Evolutionary conservation across 176 grass and related monocot species (phyloP).

Genomic region (sorghum (Sorghum bicolor)): DNA sequence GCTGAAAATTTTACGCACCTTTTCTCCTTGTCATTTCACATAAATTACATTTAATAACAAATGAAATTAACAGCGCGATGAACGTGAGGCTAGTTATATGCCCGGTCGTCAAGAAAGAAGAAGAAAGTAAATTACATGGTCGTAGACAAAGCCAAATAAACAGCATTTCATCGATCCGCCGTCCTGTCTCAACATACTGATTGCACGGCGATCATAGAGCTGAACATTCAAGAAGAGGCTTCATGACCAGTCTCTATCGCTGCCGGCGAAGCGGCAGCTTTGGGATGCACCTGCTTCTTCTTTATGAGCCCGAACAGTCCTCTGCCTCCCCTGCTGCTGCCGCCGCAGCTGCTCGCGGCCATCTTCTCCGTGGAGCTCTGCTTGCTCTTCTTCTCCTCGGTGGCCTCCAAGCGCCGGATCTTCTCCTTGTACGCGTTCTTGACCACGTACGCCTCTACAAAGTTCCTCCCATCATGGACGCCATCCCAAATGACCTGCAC

Average conservation of each 20-base stretch:
- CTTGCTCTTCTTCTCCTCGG: not conserved
- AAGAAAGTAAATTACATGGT: too few relatives aligned
- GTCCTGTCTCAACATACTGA: too few relatives aligned
- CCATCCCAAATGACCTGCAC: conserved; percentile 12
- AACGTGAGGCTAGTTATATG: too few relatives aligned
- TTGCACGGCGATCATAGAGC: too few relatives aligned
- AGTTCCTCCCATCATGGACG: conserved; percentile 52
- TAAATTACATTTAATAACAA: not conserved
- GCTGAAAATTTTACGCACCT: too few relatives aligned
- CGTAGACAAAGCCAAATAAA: too few relatives aligned
- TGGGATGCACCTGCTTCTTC: conserved; percentile 53
- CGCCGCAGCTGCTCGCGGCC: not conserved
- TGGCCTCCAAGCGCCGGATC: conserved; percentile 25
- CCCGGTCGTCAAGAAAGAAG: too few relatives aligned
- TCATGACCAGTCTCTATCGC: not conserved
- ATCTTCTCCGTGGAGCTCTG: too few relatives aligned
- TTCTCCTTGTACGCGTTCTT: conserved; percentile 52
- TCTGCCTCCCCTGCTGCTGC: not conserved
- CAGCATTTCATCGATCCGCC: too few relatives aligned
- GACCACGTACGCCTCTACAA: conserved; percentile 52
- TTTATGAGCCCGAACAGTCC: conserved; percentile 33
- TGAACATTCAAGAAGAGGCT: conserved; percentile 18
- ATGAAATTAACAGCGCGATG: not conserved
- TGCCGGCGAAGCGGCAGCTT: not conserved
- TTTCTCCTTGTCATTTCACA: not conserved